These are phyloP conservation scores for Pyrenophora seminiperda DNA, from an alignment of 2,329 filamentous ascomycete genomes.

Conservation along the genomic window DNA sequence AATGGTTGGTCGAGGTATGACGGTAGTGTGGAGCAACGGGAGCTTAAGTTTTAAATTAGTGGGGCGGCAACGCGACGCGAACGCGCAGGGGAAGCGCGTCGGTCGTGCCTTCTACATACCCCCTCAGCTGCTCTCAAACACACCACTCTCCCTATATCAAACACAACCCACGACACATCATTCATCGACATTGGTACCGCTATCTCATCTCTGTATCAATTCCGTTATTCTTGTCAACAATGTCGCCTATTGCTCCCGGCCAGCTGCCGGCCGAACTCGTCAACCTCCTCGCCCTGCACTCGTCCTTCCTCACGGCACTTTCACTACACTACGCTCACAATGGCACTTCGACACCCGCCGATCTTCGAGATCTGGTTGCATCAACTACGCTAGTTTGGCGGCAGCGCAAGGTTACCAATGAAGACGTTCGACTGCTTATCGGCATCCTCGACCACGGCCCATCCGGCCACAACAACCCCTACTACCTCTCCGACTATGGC, in stretches of 20 bases:
- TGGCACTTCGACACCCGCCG: conserved; percentile 52
- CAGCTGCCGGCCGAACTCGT: conserved; percentile 51
- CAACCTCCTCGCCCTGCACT: conserved; percentile 53
- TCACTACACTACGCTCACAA: conserved; percentile 58
- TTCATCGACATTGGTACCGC: conserved; percentile 25
- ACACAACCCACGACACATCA: conserved; percentile 21
- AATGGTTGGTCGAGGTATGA: conserved; percentile 10
- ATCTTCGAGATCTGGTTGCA: conserved; percentile 48
- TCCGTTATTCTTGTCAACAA: conserved; percentile 26
- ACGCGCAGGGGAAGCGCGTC: conserved; percentile 31
- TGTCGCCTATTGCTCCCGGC: conserved; percentile 38
- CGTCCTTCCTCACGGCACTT: conserved; percentile 56
- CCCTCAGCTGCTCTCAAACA: conserved; percentile 37
- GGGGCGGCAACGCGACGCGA: conserved; percentile 31
- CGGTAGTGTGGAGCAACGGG: conserved; percentile 14
- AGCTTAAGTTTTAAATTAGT: conserved; percentile 29
- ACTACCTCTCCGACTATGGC: conserved; percentile 52
- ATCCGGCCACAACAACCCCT: conserved; percentile 39
- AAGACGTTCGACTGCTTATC: conserved; percentile 55
- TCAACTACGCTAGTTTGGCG: conserved; percentile 53
- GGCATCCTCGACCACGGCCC: conserved; percentile 47
- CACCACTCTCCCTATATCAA: conserved; percentile 13
- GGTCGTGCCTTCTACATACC: conserved; percentile 29
- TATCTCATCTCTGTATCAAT: conserved; percentile 31
- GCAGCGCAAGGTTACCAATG: conserved; percentile 52